Evolutionary conservation across 2,329 filamentous ascomycete genomes (phyloP).

Genomic region (Botryotinia narcissicola): DNA sequence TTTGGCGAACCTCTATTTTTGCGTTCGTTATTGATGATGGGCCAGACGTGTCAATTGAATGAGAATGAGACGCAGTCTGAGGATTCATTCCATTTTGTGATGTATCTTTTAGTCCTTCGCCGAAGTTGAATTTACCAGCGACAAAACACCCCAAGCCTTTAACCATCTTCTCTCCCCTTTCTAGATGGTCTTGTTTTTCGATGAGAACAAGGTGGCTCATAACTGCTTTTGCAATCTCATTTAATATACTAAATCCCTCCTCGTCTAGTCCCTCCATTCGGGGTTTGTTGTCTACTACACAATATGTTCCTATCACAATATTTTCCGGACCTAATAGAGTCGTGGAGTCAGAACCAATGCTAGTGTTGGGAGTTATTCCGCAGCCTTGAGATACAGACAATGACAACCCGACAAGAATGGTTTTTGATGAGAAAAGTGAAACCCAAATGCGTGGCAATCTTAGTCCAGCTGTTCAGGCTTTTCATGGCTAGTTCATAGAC

Average conservation of each 20-base stretch:
- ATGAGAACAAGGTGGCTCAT: constrained; percentile 60
- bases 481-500: neutral
- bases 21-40: neutral
- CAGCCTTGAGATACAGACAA: neutral
- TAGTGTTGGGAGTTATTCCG: accelerated
- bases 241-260: constrained; percentile 51
- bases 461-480: neutral
- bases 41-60: neutral
- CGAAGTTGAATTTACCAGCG: constrained; percentile 44
- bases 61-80: neutral
- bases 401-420: neutral
- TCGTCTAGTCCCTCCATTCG: constrained; percentile 48
- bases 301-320: constrained; percentile 56
- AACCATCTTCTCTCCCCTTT: constrained; percentile 51
- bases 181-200: constrained; percentile 49
- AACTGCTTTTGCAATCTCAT: constrained; percentile 53
- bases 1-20: neutral
- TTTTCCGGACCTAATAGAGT: constrained; percentile 22
- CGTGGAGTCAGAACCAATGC: neutral
- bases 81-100: neutral
- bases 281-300: constrained; percentile 55
- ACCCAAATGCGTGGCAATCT: neutral
- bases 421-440: neutral
- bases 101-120: constrained; percentile 23
- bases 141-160: constrained; percentile 52